These are phyloP conservation scores for Clavaria fumosa DNA, from an alignment of 768 basidiomycete genomes.

Conservation along the genomic window DNA sequence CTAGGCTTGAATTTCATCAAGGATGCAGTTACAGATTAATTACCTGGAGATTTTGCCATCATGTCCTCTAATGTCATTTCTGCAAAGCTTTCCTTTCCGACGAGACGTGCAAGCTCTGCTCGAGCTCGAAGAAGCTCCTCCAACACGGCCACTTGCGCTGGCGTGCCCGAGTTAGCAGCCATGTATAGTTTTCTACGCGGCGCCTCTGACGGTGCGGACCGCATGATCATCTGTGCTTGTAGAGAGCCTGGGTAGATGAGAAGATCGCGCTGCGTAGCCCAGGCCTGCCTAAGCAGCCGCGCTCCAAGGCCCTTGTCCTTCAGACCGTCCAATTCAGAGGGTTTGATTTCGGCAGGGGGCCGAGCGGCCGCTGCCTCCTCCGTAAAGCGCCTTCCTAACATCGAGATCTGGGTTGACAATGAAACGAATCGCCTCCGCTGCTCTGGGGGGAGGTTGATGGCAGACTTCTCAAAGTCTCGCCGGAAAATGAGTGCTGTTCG, in stretches of 20 bases:
- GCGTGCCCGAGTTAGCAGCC: slow-evolving; percentile 62
- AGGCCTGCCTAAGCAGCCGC: slow-evolving; percentile 57
- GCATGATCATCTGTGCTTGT: slow-evolving; percentile 90
- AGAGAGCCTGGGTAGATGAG: slow-evolving; percentile 74
- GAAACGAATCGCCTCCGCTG: slow-evolving; percentile 75
- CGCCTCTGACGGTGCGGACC: slow-evolving; percentile 72
- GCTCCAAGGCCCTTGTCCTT: slow-evolving; percentile 69
- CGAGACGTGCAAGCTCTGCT: slow-evolving; percentile 67
- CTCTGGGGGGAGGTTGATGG: slow-evolving; percentile 70
- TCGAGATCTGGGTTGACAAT: slow-evolving; percentile 76
- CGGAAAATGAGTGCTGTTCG: slow-evolving; percentile 88
- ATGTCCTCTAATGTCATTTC: slow-evolving; percentile 84
- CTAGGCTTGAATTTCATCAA: slow-evolving; percentile 1
- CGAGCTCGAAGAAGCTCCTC: slow-evolving; percentile 65
- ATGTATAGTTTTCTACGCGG: slow-evolving; percentile 72
- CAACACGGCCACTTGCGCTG: slow-evolving; percentile 58
- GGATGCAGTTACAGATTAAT: slow-evolving; percentile 11
- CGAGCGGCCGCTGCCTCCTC: slow-evolving; percentile 47
- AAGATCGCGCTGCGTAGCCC: slow-evolving; percentile 59
- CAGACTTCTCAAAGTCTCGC: slow-evolving; percentile 95
- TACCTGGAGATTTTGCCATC: slow-evolving; percentile 93
- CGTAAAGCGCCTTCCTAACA: slow-evolving; percentile 77
- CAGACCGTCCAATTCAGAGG: slow-evolving; percentile 53
- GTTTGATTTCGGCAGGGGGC: slow-evolving; percentile 51
- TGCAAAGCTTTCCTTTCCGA: slow-evolving; percentile 76